Percentiles rank a stretch among this genome's conserved stretches.
Evolutionary conservation across 1,139 yeast genomes (phyloP).

Genomic region (Yamadazyma buinensis): DNA sequence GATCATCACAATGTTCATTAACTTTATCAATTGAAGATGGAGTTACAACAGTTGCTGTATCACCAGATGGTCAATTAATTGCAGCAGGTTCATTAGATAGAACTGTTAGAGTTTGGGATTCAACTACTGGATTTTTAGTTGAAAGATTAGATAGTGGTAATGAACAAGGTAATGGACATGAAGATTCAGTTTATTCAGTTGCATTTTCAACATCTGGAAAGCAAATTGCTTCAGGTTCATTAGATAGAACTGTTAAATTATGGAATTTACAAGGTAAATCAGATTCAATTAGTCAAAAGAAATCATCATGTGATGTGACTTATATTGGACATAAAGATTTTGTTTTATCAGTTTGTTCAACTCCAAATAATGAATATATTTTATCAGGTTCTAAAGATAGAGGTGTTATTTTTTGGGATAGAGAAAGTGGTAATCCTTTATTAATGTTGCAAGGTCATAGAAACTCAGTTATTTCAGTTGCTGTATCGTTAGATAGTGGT

Average conservation of each 20-base stretch:
- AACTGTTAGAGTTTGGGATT: slow-evolving; percentile 97
- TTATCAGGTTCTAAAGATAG: slow-evolving; percentile 96
- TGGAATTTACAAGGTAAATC: slow-evolving; percentile 80
- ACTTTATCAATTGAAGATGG: slow-evolving; percentile 95
- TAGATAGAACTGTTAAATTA: slow-evolving; percentile 92
- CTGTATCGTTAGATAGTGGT: slow-evolving; percentile 75
- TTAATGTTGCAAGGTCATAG: slow-evolving; percentile 96
- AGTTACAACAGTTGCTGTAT: slow-evolving; percentile 95
- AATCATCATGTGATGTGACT: slow-evolving; percentile 81
- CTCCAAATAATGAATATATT: slow-evolving; percentile 90
- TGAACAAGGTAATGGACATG: slow-evolving; percentile 88
- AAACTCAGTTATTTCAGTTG: slow-evolving; percentile 92
- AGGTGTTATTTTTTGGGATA: slow-evolving; percentile 97
- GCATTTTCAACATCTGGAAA: slow-evolving; percentile 90
- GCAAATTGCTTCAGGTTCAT: slow-evolving; percentile 90
- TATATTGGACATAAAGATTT: slow-evolving; percentile 96
- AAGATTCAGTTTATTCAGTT: slow-evolving; percentile 93
- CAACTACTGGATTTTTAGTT: slow-evolving; percentile 86
- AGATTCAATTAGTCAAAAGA: slow-evolving; percentile 37
- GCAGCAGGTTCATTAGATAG: slow-evolving; percentile 97
- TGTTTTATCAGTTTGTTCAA: slow-evolving; percentile 89
- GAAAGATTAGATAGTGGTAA: slow-evolving; percentile 91
- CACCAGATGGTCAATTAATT: slow-evolving; percentile 90
- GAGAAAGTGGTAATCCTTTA: slow-evolving; percentile 85
- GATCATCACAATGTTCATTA: slow-evolving; percentile 84